phyloP scores from a whole-genome alignment of 2,329 filamentous ascomycete species.

The Colletotrichum tropicicola region DNA sequence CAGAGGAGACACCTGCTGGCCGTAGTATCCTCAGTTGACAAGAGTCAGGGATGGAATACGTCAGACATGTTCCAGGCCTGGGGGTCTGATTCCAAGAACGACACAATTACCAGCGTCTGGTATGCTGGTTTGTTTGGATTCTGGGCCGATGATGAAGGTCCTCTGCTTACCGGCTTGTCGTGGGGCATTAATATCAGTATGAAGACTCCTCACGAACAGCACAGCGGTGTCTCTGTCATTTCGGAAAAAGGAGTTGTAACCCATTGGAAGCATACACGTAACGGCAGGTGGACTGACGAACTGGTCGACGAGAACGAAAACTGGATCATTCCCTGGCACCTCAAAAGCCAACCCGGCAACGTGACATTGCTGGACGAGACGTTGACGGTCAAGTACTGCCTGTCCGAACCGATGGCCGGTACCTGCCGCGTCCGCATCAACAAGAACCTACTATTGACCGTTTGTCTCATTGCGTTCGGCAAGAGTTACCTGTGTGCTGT shows the following conservation, averaged over 20 bases:
- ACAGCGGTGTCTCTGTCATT: neutral
- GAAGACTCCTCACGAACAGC: neutral
- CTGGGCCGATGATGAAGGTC: neutral
- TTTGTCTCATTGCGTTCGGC: neutral
- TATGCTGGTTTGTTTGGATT: neutral
- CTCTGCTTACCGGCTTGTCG: neutral
- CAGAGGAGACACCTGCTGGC: neutral
- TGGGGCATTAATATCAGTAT: neutral
- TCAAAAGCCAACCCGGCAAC: neutral
- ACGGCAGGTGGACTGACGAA: neutral
- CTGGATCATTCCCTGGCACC: neutral
- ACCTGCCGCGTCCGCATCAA: neutral
- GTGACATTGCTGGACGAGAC: neutral
- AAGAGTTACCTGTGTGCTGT: neutral
- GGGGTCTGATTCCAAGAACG: neutral
- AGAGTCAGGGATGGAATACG: neutral
- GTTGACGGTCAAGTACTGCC: conserved; percentile 2
- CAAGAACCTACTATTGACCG: neutral
- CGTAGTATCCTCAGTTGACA: neutral
- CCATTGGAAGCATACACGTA: neutral
- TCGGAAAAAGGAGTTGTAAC: neutral
- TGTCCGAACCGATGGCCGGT: neutral
- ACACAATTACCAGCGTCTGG: neutral
- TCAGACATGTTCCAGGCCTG: neutral
- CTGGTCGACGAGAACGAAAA: neutral